These are phyloP conservation scores for Aspergillus sp. DNA, from an alignment of 2,329 filamentous ascomycete genomes.

Conservation along the genomic window DNA sequence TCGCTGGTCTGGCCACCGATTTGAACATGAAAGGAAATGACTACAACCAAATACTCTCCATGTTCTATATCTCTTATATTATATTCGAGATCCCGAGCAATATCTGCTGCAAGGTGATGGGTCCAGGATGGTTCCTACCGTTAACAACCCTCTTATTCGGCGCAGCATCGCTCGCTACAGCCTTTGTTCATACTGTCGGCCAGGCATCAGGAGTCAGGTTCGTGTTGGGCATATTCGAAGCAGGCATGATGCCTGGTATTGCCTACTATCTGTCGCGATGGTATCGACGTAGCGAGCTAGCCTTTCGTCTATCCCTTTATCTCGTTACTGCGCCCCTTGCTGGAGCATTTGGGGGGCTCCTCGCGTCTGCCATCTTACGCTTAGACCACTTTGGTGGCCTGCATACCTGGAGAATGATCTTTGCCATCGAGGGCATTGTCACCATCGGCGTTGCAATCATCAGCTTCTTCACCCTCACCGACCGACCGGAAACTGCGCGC, in stretches of 20 bases:
- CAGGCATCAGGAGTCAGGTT: conserved; percentile 63
- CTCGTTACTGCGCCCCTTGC: conserved; percentile 70
- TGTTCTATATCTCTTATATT: conserved; percentile 74
- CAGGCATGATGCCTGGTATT: conserved; percentile 72
- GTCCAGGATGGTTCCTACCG: conserved; percentile 73
- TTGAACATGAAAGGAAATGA: conserved; percentile 61
- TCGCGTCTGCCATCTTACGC: conserved; percentile 63
- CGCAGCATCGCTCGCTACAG: conserved; percentile 63
- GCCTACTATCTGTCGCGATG: conserved; percentile 72
- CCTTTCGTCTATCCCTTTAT: conserved; percentile 67
- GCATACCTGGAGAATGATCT: conserved; percentile 67
- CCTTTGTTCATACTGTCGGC: conserved; percentile 59
- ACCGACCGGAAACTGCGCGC: conserved; percentile 65
- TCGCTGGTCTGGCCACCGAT: conserved; percentile 65
- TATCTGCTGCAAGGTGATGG: conserved; percentile 68
- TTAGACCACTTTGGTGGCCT: conserved; percentile 59
- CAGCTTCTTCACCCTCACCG: conserved; percentile 64
- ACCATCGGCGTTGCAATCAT: conserved; percentile 58
- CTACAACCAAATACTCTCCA: conserved; percentile 67
- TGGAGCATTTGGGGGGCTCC: conserved; percentile 68
- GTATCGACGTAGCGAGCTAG: conserved; percentile 68
- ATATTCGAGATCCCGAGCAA: conserved; percentile 70
- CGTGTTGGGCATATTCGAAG: conserved; percentile 67
- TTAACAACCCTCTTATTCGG: conserved; percentile 63
- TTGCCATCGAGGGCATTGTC: conserved; percentile 68